Evolutionary conservation across 2,329 filamentous ascomycete species (phyloP), one percentile per base, ranked within the genome.

Genomic region (Diaporthe batatas): DNA sequence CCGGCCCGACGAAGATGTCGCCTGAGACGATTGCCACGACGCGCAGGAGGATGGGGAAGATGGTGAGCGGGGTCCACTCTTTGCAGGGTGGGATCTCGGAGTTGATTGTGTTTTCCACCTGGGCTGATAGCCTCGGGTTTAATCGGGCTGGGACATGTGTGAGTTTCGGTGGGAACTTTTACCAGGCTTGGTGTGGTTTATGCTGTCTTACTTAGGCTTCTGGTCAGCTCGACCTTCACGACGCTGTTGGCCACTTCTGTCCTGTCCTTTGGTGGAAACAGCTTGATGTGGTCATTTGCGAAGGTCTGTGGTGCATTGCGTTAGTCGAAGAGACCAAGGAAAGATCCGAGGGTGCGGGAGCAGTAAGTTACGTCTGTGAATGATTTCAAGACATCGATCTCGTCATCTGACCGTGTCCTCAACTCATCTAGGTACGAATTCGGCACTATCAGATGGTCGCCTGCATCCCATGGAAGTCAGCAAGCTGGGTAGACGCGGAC

Each of bases 1-100:
- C 82, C 4, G 82, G 78, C 2, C 84, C 84, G 54, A 86, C 79
- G 70, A 85, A 85, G n/a, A 85, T 77, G 25, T 82, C 78, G 4
- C 83, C 83, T 0, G 82, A 84, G 6, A 82, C 79, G 71, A 81
- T 82, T 23, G 82, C 82, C 0, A 86, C 80, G 32, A 85, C 79
- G 7, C 81, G 80, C 3, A 84, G 76, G n/a, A 86, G 72, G 2
- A 77, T 77, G 25, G 77, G 71, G 75, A 81, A 79, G 6, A 82
- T 78, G 1, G 80, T 80, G 25, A 83, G 76, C 1, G 79, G 71
- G 0, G 77, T 72, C 71, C 71, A 72, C 10, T 72, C 65, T 14
- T 44, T 25, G 18, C 64, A 71, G 3, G 68, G 4, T 8, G 73
- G 62, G 1, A 73, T 4, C 34, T 74, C 64, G 0, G 36, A 39